Conservation (phyloP, 2,329 filamentous ascomycete species). For the Ophiostoma angusticollis region DNA sequence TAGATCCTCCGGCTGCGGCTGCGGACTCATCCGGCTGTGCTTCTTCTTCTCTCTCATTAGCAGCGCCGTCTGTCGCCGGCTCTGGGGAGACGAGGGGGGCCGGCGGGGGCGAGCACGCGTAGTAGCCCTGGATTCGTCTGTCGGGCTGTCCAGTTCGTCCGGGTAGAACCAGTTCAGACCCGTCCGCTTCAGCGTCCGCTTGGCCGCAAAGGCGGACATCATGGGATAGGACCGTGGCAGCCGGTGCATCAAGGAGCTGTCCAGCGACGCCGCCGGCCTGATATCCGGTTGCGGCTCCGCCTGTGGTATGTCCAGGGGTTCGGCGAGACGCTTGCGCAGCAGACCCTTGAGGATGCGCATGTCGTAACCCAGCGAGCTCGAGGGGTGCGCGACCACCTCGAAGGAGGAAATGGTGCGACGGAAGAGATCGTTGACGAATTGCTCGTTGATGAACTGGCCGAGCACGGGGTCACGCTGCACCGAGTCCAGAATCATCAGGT, state of each 20-base stretch:
- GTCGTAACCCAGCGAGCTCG: conserved; percentile 63
- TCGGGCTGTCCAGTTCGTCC: no score
- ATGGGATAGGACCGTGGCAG: background rate
- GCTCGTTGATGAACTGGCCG: conserved; percentile 39
- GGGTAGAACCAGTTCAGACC: no score
- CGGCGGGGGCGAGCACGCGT: background rate
- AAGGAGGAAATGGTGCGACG: conserved; percentile 67
- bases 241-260: background rate
- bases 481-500: conserved; percentile 79
- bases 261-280: background rate
- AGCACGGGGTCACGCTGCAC: conserved; percentile 58
- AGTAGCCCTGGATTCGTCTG: no score
- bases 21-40: no score
- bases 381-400: conserved; percentile 53
- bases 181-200: no score
- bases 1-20: no score
- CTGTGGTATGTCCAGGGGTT: conserved; percentile 1
- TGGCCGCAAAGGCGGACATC: background rate
- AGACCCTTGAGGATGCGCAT: conserved; percentile 56
- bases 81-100: no score
- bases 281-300: background rate
- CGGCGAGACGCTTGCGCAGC: background rate
- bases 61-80: no score
- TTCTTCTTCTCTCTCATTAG: no score
- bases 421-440: conserved; percentile 48